A percentile compares a stretch with the other conserved stretches of the same genome.
Conservation (phyloP, 2,329 filamentous ascomycete species). For the Colletotrichum coccodes region DNA sequence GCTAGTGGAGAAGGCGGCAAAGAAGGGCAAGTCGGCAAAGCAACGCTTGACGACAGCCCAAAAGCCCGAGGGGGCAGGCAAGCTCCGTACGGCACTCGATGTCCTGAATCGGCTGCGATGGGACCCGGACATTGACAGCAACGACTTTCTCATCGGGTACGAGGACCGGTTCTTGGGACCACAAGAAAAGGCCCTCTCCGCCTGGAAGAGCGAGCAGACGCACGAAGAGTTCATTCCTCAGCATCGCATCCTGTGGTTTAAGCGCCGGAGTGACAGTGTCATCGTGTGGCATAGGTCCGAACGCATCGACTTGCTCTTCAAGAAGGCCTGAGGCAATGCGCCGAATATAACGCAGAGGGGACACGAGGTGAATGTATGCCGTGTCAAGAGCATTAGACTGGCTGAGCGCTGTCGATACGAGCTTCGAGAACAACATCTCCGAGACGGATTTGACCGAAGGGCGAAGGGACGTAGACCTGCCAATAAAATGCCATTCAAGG, state of each 20-base stretch:
- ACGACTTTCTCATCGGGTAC: conserved; percentile 68
- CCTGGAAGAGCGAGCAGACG: conserved; percentile 71
- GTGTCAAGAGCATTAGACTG: too few relatives aligned
- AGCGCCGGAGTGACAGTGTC: conserved; percentile 58
- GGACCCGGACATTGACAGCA: conserved; percentile 63
- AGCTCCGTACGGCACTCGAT: conserved; percentile 66
- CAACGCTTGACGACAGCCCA: conserved; percentile 26
- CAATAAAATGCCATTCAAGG: not conserved
- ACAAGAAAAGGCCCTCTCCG: conserved; percentile 62
- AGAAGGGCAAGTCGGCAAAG: conserved; percentile 33
- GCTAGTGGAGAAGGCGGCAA: conserved; percentile 16
- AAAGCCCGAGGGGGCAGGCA: conserved; percentile 50
- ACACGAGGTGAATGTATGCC: not conserved
- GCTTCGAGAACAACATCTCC: not conserved
- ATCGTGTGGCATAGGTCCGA: conserved; percentile 67
- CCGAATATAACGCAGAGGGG: not conserved
- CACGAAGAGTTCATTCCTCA: conserved; percentile 75
- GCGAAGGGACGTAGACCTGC: not conserved
- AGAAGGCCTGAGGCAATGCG: not conserved
- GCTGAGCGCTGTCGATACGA: not conserved
- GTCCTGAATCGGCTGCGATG: conserved; percentile 69
- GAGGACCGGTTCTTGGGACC: conserved; percentile 68
- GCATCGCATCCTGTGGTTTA: conserved; percentile 72
- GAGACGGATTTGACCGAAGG: not conserved
- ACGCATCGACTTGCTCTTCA: conserved; percentile 58